Conservation (phyloP, 2,329 filamentous ascomycete species). For the Plenodomus biglobosus region DNA sequence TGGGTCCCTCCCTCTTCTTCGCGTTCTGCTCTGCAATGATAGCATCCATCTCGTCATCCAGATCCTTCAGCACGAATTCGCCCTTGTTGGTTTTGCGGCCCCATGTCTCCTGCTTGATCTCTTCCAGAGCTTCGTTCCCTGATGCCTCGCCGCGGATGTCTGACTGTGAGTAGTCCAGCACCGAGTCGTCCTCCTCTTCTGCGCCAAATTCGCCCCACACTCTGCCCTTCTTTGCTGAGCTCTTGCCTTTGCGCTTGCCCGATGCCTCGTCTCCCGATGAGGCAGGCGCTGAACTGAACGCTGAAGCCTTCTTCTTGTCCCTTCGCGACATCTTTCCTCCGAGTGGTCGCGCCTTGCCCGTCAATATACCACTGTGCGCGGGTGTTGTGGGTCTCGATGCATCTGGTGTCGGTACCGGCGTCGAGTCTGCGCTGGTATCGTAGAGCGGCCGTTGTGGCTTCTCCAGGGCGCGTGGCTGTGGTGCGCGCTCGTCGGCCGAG, state of each 20-base stretch:
- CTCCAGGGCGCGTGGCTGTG: conserved; percentile 55
- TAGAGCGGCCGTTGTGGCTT: conserved; percentile 44
- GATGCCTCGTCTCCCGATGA: conserved; percentile 84
- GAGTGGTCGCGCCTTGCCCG: conserved; percentile 69
- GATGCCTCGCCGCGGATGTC: conserved; percentile 53
- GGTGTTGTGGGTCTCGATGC: conserved; percentile 81
- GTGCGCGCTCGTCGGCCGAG: conserved; percentile 54
- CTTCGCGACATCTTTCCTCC: conserved; percentile 77
- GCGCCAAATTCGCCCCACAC: conserved; percentile 93
- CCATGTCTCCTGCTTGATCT: conserved; percentile 78
- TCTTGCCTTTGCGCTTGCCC: conserved; percentile 59
- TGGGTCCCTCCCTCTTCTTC: conserved; percentile 41
- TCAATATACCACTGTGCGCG: conserved; percentile 64
- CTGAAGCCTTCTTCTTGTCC: conserved; percentile 68
- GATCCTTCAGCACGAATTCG: conserved; percentile 89
- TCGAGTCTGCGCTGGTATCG: conserved; percentile 65
- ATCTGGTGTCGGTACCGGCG: conserved; percentile 69
- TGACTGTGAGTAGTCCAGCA: conserved; percentile 84
- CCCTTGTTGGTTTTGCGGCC: conserved; percentile 82
- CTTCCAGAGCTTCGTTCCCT: conserved; percentile 65
- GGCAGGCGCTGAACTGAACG: conserved; percentile 57
- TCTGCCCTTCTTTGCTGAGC: conserved; percentile 75
- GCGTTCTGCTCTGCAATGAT: conserved; percentile 82
- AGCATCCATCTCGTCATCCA: conserved; percentile 89
- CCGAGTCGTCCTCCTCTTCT: conserved; percentile 74